Evolutionary conservation across 2,329 filamentous ascomycete species (phyloP), one percentile per base, ranked within the genome.

Genomic region (Leptographium lundbergii): DNA sequence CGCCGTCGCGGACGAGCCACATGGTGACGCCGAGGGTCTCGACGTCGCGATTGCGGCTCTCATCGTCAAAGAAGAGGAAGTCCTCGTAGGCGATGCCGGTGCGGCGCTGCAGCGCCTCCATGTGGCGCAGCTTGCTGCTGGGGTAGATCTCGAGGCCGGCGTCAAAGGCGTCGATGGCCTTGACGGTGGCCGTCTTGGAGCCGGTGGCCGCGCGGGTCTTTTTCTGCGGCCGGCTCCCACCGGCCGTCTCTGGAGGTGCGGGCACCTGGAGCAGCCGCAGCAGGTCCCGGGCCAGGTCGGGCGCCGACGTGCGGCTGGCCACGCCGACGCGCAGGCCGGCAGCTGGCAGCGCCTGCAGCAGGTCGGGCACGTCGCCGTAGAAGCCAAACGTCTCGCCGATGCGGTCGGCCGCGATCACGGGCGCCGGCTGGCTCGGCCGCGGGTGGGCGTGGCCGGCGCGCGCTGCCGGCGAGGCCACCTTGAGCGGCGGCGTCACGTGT

Each of bases 61-160:
- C 92, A 66, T 97, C 92, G 66, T 97, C 92, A 65, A 97, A 97
- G 71, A 97, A 97, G 39, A 97, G 70, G 86, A 97, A 95, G 54
- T 96, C 89, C 63, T 87, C 81, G 67, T 83, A 95, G 6, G 76
- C 74, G 3, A 96, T 71, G 1, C 84, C 84, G 17, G 87, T 91
- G 59, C 82, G 78, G 69, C 85, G 81, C 11, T 87, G 81, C 65
- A 97, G 76, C 6, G 81, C 77, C 67, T 85, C 79, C 66, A 97
- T 95, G 72, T 97, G 92, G 62, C 82, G 81, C n/a, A 87, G 86
- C 78, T 97, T 97, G 68, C 77, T 86, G 1, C 84, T 84, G 0
- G 91, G 91, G 65, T 87, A 87, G 60, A 87, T 86, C 72, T 87
- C 84, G 59, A 85, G 57, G 5, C 80, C 74, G 4, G 74, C 77